Percentiles rank a stretch among this genome's conserved stretches.
Conservation (phyloP, 106 monocot genomes). For the Dendrobium officinale region DNA sequence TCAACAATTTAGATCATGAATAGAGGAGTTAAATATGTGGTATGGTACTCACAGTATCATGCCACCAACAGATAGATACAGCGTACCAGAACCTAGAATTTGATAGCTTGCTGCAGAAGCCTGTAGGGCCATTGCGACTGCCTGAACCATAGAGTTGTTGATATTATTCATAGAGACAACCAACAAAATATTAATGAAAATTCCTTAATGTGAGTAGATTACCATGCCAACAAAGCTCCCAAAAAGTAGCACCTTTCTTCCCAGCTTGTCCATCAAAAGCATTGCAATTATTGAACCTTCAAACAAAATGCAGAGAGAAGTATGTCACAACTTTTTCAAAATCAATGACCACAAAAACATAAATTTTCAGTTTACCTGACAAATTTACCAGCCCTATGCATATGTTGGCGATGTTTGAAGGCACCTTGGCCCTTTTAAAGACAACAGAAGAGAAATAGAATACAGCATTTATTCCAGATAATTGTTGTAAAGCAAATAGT, state of each 20-base stretch:
- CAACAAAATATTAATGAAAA: background rate
- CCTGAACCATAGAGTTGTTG: slow-evolving; percentile 28
- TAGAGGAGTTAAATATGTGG: background rate
- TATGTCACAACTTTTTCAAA: slow-evolving; percentile 1
- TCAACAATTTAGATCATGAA: background rate
- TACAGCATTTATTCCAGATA: slow-evolving; percentile 98
- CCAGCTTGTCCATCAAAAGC: slow-evolving; percentile 92
- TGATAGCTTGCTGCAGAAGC: slow-evolving; percentile 46
- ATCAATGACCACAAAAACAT: background rate
- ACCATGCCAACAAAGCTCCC: slow-evolving; percentile 95
- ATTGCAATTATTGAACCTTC: slow-evolving; percentile 83
- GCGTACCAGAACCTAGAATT: slow-evolving; percentile 20
- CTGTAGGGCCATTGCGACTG: slow-evolving; percentile 78
- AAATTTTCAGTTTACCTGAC: slow-evolving; percentile 44
- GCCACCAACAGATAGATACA: slow-evolving; percentile 86
- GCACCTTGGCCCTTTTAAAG: slow-evolving; percentile 78
- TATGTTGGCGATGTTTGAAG: slow-evolving; percentile 70
- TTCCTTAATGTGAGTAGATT: background rate
- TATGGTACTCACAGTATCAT: slow-evolving; percentile 70
- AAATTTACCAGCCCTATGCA: slow-evolving; percentile 80
- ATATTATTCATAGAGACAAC: background rate
- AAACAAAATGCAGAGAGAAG: background rate
- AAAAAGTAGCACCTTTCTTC: slow-evolving; percentile 65
- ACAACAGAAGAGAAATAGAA: slow-evolving; percentile 94
- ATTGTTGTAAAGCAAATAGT: slow-evolving; percentile 96